phyloP scores from a whole-genome alignment of 345 rosid species.

The Theobroma cacao region DNA sequence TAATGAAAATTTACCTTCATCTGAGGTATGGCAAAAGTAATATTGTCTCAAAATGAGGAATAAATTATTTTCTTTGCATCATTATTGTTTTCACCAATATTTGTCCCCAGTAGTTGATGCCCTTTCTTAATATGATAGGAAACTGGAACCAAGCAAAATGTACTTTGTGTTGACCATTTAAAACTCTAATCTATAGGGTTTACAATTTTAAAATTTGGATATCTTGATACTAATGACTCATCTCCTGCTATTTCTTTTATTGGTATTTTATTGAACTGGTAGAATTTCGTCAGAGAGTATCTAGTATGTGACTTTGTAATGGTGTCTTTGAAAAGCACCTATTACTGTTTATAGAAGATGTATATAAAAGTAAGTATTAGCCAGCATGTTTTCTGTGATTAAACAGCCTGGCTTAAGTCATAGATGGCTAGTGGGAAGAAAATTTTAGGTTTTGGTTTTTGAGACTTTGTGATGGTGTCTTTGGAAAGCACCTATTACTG shows the following conservation, averaged over 20 bases:
- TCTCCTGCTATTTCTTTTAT: background rate
- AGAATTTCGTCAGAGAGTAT: background rate
- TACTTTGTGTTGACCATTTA: background rate
- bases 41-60: background rate
- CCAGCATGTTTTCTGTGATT: no score
- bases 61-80: background rate
- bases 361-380: background rate
- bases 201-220: background rate
- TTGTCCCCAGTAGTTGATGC: background rate
- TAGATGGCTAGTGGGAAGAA: no score
- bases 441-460: no score
- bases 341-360: background rate
- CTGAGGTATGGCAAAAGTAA: conserved; percentile 47
- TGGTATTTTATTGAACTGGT: background rate
- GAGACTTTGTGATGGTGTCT: background rate
- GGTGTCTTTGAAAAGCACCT: background rate
- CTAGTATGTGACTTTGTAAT: background rate
- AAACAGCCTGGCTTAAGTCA: no score
- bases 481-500: background rate
- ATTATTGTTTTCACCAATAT: background rate
- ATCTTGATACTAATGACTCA: background rate
- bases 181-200: background rate
- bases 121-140: background rate
- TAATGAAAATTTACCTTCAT: conserved; percentile 44
- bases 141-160: background rate